A percentile compares a stretch with the other conserved stretches of the same genome.
Evolutionary conservation across 805 yeast species (phyloP).

Genomic region (Candida dendrica): DNA sequence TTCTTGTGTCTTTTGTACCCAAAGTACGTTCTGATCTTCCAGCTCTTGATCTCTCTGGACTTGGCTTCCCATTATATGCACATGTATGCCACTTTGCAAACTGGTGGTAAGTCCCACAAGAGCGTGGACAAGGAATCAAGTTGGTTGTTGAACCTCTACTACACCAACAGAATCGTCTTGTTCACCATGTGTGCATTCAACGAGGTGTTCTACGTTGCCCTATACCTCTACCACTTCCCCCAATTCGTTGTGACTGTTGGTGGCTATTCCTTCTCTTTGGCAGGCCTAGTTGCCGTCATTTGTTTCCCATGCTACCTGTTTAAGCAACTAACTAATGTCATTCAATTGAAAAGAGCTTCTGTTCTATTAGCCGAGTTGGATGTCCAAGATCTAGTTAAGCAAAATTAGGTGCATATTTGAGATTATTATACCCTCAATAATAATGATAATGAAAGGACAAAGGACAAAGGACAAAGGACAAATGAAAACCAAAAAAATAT

Average conservation of each 20-base stretch:
- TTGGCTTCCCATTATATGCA: conserved; percentile 96
- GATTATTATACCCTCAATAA: too few species aligned
- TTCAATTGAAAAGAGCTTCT: conserved; percentile 86
- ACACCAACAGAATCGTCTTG: conserved; percentile 75
- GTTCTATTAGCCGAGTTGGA: conserved; percentile 71
- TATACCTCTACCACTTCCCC: conserved; percentile 67
- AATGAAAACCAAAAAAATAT: too few species aligned
- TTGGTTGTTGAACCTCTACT: conserved; percentile 73
- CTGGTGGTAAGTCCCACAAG: conserved; percentile 82
- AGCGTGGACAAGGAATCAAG: conserved; percentile 64
- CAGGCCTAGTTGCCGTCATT: conserved; percentile 47
- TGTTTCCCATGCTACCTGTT: conserved; percentile 84
- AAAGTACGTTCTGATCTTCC: conserved; percentile 51
- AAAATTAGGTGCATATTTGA: background rate
- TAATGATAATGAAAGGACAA: too few species aligned
- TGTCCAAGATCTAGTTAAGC: conserved; percentile 26
- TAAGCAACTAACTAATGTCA: conserved; percentile 84
- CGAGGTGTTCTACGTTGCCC: conserved; percentile 86
- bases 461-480: too few species aligned
- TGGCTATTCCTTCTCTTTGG: conserved; percentile 44
- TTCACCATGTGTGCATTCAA: conserved; percentile 89
- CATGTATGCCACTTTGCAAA: conserved; percentile 87
- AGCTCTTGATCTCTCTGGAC: conserved; percentile 74
- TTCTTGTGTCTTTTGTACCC: conserved; percentile 81
- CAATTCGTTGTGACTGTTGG: conserved; percentile 19